A percentile compares a stretch with the other conserved stretches of the same genome.
Conservation (phyloP, 352 stramenopile species). For the Phytophthora brassicae region DNA sequence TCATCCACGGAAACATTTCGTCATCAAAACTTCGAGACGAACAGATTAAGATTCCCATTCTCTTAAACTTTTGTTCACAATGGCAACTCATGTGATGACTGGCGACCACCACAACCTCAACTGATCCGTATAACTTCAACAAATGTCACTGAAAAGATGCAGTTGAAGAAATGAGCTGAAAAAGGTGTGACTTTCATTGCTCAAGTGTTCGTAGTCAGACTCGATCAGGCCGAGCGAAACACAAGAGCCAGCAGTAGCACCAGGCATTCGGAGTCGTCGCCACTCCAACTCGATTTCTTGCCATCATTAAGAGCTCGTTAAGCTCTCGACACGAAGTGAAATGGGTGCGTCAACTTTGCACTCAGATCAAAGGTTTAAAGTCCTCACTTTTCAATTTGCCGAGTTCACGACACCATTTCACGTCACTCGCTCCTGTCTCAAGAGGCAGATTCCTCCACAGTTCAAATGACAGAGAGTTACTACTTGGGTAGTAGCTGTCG, state of each 20-base stretch:
- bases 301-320: not conserved
- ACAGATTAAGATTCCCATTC: not conserved
- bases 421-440: not conserved
- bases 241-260: constrained; percentile 31
- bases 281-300: constrained; percentile 1
- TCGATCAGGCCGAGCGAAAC: no score
- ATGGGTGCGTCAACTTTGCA: constrained; percentile 16
- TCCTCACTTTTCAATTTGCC: constrained; percentile 32
- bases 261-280: constrained; percentile 35
- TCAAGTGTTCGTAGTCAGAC: no score
- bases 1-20: not conserved
- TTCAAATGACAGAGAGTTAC: constrained; percentile 35
- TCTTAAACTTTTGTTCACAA: not conserved
- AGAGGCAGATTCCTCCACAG: not conserved
- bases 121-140: constrained; percentile 23
- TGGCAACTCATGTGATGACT: constrained; percentile 14
- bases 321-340: constrained; percentile 7
- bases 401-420: not conserved
- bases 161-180: constrained; percentile 3
- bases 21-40: constrained; percentile 1
- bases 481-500: constrained; percentile 31
- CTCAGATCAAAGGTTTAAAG: constrained; percentile 2
- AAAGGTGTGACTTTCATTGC: constrained; percentile 22
- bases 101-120: constrained; percentile 3
- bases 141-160: not conserved